Conservation (phyloP, 148 eudicot species). For the Agrostemma githago region DNA sequence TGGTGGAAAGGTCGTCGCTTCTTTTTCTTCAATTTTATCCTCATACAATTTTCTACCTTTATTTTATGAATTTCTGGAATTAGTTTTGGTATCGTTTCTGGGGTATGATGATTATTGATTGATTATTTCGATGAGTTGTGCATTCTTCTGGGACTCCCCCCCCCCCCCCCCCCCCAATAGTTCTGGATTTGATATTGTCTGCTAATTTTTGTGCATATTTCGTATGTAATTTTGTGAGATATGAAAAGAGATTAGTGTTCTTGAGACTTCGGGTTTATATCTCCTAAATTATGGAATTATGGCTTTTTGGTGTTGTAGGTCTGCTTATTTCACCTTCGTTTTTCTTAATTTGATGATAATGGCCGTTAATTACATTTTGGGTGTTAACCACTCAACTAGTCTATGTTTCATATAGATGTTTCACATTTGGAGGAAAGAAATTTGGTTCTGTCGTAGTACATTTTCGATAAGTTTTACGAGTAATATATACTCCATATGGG, state of each 20-base stretch:
- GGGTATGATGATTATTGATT: background rate
- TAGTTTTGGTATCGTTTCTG: background rate
- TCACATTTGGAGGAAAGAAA: background rate
- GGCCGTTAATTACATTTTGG: background rate
- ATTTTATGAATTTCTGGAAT: background rate
- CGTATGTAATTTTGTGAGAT: no score
- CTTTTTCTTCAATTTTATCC: background rate
- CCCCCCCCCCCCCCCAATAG: no score
- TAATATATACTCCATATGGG: background rate
- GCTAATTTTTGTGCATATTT: no score
- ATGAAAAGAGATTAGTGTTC: no score
- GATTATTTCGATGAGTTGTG: background rate
- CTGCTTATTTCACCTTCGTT: background rate
- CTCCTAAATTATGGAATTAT: no score
- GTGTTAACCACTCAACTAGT: background rate
- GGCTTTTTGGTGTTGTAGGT: conserved; percentile 2
- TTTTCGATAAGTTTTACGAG: background rate
- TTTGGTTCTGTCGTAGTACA: background rate
- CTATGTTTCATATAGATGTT: background rate
- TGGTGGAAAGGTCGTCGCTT: conserved; percentile 80
- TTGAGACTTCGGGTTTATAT: no score
- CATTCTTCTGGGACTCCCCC: background rate
- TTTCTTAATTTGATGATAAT: background rate
- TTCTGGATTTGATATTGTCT: no score
- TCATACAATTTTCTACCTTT: conserved; percentile 1